phyloP scores from a whole-genome alignment of 139 green algal species.

The Closterium sp. region DNA sequence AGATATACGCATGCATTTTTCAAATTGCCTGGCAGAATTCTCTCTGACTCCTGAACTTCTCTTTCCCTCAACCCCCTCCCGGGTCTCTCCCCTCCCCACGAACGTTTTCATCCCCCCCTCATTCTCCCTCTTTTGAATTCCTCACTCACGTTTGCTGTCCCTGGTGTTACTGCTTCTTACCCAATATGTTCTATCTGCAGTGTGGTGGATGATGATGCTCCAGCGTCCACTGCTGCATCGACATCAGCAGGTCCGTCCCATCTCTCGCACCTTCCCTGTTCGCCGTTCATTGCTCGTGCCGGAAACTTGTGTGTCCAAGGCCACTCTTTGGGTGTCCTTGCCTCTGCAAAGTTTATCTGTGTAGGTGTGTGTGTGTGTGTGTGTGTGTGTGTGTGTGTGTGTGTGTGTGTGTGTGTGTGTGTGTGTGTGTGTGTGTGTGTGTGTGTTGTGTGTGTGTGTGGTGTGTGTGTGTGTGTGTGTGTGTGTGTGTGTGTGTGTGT shows the following conservation, averaged over 20 bases:
- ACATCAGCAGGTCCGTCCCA: not conserved
- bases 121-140: not conserved
- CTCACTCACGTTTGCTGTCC: not conserved
- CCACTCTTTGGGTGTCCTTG: not conserved
- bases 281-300: not conserved
- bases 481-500: too few species aligned
- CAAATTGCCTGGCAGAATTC: too few species aligned
- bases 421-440: too few species aligned
- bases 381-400: not conserved
- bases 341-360: not conserved
- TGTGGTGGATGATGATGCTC: not conserved
- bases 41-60: too few species aligned
- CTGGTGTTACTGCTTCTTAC: not conserved
- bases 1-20: too few species aligned
- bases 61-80: too few species aligned
- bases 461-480: too few species aligned
- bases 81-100: not conserved
- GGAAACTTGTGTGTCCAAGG: not conserved
- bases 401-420: too few species aligned
- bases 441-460: too few species aligned
- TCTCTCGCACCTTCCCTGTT: not conserved
- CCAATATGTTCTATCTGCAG: not conserved
- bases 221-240: not conserved
- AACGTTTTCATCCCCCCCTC: not conserved
- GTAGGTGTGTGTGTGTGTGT: too few species aligned